Conservation (phyloP, 1,139 yeast species). For the Groenewaldozyma auringiensis region DNA sequence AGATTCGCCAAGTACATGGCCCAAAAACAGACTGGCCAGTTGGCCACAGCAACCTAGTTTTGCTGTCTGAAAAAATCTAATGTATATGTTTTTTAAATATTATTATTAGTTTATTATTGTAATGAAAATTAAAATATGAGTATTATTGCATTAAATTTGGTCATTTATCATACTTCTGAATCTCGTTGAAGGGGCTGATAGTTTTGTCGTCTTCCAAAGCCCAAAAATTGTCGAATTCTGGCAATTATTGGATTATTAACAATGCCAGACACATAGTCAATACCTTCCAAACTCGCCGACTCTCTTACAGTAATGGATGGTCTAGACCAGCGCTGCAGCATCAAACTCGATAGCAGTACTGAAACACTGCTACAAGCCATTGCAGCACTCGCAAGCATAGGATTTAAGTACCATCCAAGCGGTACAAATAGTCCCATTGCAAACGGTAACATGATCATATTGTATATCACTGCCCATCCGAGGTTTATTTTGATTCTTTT, state of each 20-base stretch:
- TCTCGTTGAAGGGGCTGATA: background rate
- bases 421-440: slow-evolving; percentile 91
- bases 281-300: too few species aligned
- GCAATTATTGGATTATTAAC: background rate
- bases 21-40: slow-evolving; percentile 3
- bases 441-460: slow-evolving; percentile 81
- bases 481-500: slow-evolving; percentile 71
- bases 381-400: slow-evolving; percentile 76
- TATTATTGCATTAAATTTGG: too few species aligned
- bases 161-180: background rate
- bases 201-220: background rate
- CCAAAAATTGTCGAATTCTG: background rate
- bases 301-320: background rate
- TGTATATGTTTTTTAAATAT: background rate
- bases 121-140: background rate
- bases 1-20: slow-evolving; percentile 55
- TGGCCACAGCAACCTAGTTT: slow-evolving; percentile 1
- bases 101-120: background rate
- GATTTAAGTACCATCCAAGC: slow-evolving; percentile 76
- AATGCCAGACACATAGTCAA: background rate
- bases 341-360: slow-evolving; percentile 73
- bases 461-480: slow-evolving; percentile 80
- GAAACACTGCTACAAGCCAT: slow-evolving; percentile 92
- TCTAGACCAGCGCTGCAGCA: slow-evolving; percentile 39
- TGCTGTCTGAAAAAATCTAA: background rate